phyloP scores from a whole-genome alignment of 495 filamentous ascomycete genomes.

The Extremus antarcticus region DNA sequence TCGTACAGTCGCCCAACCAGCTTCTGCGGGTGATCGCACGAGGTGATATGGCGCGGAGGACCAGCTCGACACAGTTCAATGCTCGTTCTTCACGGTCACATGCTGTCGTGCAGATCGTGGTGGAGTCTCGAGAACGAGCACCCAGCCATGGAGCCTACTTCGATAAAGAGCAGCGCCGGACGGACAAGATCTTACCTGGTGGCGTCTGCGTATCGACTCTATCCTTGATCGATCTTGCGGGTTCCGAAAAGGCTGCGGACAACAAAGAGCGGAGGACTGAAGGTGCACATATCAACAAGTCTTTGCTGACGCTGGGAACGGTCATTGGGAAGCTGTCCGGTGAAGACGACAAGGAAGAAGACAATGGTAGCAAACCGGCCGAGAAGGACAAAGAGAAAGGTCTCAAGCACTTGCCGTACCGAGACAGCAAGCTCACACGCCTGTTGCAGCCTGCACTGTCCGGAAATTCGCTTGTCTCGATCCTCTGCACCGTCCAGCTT shows the following conservation, averaged over 20 bases:
- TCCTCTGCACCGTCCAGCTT: conserved; percentile 88
- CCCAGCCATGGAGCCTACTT: conserved; percentile 29
- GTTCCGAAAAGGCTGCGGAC: conserved; percentile 90
- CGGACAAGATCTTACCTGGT: conserved; percentile 65
- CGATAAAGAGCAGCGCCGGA: conserved; percentile 38
- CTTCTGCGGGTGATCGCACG: conserved; percentile 88
- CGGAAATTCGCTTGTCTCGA: conserved; percentile 88
- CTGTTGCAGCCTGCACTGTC: conserved; percentile 87
- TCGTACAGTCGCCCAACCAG: conserved; percentile 94
- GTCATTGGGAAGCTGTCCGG: conserved; percentile 83
- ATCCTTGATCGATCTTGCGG: conserved; percentile 91
- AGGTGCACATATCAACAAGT: conserved; percentile 97
- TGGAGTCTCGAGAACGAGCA: conserved; percentile 82
- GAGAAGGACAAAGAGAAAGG: conserved; percentile 42
- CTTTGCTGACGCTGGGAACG: conserved; percentile 84
- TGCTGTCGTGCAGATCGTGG: conserved; percentile 96
- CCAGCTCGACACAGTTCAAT: conserved; percentile 92
- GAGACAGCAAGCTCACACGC: conserved; percentile 93
- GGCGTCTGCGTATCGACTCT: conserved; percentile 92
- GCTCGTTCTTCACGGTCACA: conserved; percentile 92
- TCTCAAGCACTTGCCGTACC: conserved; percentile 82
- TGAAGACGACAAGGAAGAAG: conserved; percentile 72
- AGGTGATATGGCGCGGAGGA: conserved; percentile 80
- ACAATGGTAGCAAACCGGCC: conserved; percentile 31
- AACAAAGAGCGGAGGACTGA: conserved; percentile 89